phyloP scores from a whole-genome alignment of 2,329 filamentous ascomycete genomes.

The Didymella keratinophila region DNA sequence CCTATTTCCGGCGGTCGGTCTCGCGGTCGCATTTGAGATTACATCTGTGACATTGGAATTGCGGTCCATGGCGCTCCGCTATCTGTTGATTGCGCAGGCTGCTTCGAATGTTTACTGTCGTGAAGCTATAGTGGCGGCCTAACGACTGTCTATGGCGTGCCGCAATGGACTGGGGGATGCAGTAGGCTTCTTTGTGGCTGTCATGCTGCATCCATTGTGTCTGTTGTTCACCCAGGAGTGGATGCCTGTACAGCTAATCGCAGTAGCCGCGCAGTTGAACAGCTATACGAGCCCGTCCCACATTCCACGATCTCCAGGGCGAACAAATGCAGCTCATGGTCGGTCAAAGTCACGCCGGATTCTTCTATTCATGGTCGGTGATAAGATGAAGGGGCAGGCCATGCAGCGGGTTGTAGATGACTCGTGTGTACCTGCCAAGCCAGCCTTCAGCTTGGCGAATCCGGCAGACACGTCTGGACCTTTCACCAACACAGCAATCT shows the following conservation, averaged over 20 bases:
- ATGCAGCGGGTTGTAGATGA: slow-evolving; percentile 8
- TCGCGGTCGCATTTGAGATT: neutral
- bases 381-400: slow-evolving; percentile 13
- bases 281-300: neutral
- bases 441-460: slow-evolving; percentile 3
- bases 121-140: neutral
- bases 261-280: neutral
- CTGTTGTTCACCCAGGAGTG: neutral
- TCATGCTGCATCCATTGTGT: neutral
- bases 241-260: neutral
- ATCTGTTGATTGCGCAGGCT: neutral
- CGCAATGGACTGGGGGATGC: neutral
- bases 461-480: neutral
- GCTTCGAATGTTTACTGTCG: neutral
- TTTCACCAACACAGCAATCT: slow-evolving; percentile 7
- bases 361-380: neutral
- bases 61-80: neutral
- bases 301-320: neutral
- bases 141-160: no score
- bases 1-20: neutral
- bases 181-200: neutral
- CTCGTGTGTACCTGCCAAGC: slow-evolving; percentile 11
- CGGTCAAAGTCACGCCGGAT: neutral
- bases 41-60: neutral
- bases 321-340: neutral